Evolutionary conservation across 139 green algal genomes (phyloP).

Genomic region (Micractinium sp.): DNA sequence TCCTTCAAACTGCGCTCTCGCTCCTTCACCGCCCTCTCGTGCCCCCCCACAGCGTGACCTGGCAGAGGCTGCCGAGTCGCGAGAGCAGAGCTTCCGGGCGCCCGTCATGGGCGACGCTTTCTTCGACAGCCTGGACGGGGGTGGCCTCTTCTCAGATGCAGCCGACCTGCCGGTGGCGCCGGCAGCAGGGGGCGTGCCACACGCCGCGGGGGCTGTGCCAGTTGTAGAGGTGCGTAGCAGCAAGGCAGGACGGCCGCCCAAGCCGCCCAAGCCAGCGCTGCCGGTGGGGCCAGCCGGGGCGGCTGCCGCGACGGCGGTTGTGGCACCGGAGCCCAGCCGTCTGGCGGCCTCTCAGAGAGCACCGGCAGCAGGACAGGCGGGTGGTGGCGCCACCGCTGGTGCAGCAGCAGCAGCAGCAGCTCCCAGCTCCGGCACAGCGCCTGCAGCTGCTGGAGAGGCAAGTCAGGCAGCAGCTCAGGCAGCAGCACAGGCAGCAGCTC

Average conservation of each 20-base stretch:
- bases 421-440: background rate
- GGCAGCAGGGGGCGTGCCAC: background rate
- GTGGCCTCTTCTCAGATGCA: constrained; percentile 54
- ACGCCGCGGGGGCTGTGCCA: background rate
- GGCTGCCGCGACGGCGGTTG: background rate
- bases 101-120: constrained; percentile 9
- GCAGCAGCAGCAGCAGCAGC: constrained; percentile 23
- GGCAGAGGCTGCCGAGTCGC: background rate
- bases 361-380: background rate
- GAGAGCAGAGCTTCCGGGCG: constrained; percentile 12
- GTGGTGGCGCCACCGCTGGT: background rate
- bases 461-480: background rate
- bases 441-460: background rate
- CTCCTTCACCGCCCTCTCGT: no score
- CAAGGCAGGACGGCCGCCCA: background rate
- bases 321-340: background rate
- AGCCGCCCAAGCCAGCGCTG: constrained; percentile 4
- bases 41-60: background rate
- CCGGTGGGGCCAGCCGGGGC: background rate
- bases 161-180: background rate
- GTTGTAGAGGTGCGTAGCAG: constrained; percentile 1
- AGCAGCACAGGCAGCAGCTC: background rate
- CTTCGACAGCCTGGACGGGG: constrained; percentile 38
- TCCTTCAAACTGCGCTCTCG: no score
- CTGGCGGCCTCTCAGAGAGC: background rate